Base-by-base conservation (phyloP, 1,139 yeast genomes). In the Ogataea hybrid region DNA sequence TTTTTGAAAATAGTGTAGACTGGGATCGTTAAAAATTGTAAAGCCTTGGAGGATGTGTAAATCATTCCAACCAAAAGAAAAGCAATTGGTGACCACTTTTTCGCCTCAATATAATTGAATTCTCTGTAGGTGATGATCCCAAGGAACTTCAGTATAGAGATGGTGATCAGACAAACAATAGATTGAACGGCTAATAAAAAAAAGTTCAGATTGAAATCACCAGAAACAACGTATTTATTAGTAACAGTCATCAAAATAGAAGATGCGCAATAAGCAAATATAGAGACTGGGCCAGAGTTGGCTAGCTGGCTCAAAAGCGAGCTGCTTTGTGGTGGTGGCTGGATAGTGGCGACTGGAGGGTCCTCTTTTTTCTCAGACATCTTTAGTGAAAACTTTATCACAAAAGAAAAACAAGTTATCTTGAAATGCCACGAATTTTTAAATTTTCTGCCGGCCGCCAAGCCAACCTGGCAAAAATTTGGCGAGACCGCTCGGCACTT, bases 161-260 rank as follows among this genome's bases (percentile, higher is more conserved):
- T 83, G 35, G 88, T 81, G 37, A 69, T 62, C 51, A 86, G 74
- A 73, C 98, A 92, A 49, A 92, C 96, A 43, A 79, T 64, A 28
- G 90, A 78, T 70, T 88, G 95, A 32, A 82, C 78, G 22, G 87
- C 86, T 64, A 94, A 73, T 62, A 92, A 75, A 59, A 92, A 82
- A 64, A 89, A 89, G 71, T 89, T 88, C 77, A 92, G 79, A 73
- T 90, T 92, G 75, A 92, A 92, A 42, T 75, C 68, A 34, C 90
- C 92, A 36, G 90, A 82, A 46, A 92, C 82, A 48, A 92, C 97
- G 63, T 81, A 89, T 70, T 92, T 92, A 75, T 92, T 92, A 49
- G 97, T 90, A 50, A 90, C 87, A n/a, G 98, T 92, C 98, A 92
- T 92, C 66, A 90, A 70, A 58, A 92, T 90, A 18, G 97, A 92